Conservation (phyloP, 169 alveolate genomes). For the Plasmodium chabaudi region DNA sequence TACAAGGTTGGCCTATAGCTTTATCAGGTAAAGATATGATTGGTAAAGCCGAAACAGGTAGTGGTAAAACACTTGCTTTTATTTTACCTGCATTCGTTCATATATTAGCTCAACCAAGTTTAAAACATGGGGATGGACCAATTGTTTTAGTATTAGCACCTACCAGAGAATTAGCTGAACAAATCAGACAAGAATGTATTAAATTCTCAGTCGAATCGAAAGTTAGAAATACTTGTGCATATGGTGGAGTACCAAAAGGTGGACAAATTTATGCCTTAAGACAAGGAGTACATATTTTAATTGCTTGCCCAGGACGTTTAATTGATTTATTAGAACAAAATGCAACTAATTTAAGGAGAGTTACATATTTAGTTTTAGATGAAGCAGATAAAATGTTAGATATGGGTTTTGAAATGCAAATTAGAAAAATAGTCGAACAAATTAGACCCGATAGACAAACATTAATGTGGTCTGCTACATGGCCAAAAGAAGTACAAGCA, state of each 20-base stretch:
- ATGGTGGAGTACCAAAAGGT: slow-evolving; percentile 96
- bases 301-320: slow-evolving; percentile 97
- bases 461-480: slow-evolving; percentile 98
- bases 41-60: slow-evolving; percentile 99
- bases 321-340: slow-evolving; percentile 95
- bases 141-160: slow-evolving; percentile 98
- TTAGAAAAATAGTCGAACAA: slow-evolving; percentile 94
- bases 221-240: slow-evolving; percentile 91
- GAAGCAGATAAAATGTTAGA: slow-evolving; percentile 99
- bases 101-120: slow-evolving; percentile 91
- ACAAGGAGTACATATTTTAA: slow-evolving; percentile 96
- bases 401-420: slow-evolving; percentile 99
- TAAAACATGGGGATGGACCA: slow-evolving; percentile 96
- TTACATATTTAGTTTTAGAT: slow-evolving; percentile 98
- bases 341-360: slow-evolving; percentile 95
- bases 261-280: slow-evolving; percentile 90
- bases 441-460: slow-evolving; percentile 95
- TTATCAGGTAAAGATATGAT: slow-evolving; percentile 96
- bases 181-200: slow-evolving; percentile 94
- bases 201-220: slow-evolving; percentile 91
- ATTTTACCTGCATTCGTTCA: slow-evolving; percentile 97
- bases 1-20: slow-evolving; percentile 97
- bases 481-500: slow-evolving; percentile 97
- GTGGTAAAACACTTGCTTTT: slow-evolving; percentile 98
- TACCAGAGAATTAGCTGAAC: slow-evolving; percentile 98